These are phyloP conservation scores for Grigorovia transvaalensis DNA, from an alignment of 805 yeast genomes.

Conservation along the genomic window DNA sequence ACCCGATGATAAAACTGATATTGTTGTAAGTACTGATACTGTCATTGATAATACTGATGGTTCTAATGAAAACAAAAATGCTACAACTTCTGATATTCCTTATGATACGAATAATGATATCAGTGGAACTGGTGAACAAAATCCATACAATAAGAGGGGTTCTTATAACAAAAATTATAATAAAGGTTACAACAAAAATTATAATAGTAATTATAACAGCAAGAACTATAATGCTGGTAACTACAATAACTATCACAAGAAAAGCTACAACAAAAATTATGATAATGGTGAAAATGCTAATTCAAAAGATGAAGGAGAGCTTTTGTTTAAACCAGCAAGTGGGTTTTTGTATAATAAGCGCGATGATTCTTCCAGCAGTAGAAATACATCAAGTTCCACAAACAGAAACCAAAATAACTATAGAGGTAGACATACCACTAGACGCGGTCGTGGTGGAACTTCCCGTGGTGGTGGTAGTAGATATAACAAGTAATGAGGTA, in stretches of 20 bases:
- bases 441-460: constrained; percentile 8
- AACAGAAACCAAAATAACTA: constrained; percentile 7
- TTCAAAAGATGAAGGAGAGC: constrained; percentile 12
- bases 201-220: neutral
- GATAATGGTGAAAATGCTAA: constrained; percentile 1
- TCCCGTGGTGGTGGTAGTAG: constrained; percentile 15
- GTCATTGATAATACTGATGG: neutral
- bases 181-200: constrained; percentile 1
- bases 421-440: constrained; percentile 12
- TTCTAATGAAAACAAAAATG: neutral
- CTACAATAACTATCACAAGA: neutral
- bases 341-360: constrained; percentile 17
- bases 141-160: neutral
- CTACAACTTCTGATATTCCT: too few relatives aligned
- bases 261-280: constrained; percentile 3
- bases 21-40: neutral
- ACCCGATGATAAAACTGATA: neutral
- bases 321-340: constrained; percentile 27
- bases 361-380: constrained; percentile 1
- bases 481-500: constrained; percentile 6
- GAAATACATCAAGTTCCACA: constrained; percentile 4
- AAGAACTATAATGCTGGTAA: neutral
- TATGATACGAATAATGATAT: neutral
- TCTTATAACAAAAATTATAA: neutral
- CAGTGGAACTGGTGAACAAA: neutral